Evolutionary conservation across 352 stramenopile species (phyloP).

Genomic region (Phytophthora fragariaefolia): DNA sequence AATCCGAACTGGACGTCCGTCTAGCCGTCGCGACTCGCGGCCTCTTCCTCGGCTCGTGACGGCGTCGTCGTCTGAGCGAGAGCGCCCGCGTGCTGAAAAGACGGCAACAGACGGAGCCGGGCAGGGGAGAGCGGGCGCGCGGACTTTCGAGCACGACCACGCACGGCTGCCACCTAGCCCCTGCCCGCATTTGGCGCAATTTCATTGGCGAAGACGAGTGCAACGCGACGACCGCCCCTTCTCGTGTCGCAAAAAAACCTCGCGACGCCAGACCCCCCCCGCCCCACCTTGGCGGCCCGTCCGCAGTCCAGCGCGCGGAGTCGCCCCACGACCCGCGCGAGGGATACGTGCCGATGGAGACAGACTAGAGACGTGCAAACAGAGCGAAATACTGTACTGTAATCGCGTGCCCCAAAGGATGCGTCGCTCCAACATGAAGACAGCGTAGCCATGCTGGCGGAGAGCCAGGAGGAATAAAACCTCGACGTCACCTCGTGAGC

Average conservation of each 20-base stretch:
- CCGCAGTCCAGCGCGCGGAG: not conserved
- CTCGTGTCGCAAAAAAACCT: not conserved
- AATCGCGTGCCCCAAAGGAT: not conserved
- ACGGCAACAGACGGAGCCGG: not conserved
- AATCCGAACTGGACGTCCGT: conserved; percentile 51
- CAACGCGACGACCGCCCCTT: conserved; percentile 26
- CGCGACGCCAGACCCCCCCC: not conserved
- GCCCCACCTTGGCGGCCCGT: not conserved
- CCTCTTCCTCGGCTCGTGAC: conserved; percentile 22
- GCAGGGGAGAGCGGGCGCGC: not conserved
- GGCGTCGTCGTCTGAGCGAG: conserved; percentile 21
- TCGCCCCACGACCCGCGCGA: not conserved
- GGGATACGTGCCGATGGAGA: not conserved
- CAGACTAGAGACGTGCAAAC: not conserved
- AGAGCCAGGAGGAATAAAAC: conserved; percentile 17
- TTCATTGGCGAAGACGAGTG: conserved; percentile 31
- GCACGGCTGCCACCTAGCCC: conserved; percentile 1
- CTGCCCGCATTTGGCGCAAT: conserved; percentile 1
- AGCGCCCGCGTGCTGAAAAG: conserved; percentile 3
- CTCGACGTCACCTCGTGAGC: not conserved
- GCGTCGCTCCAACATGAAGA: not conserved
- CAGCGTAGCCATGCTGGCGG: conserved; percentile 1
- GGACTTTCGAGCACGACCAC: not conserved
- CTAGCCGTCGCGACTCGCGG: conserved; percentile 26
- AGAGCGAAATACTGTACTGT: not conserved